Percentiles rank a stretch among this genome's conserved stretches.
Conservation (phyloP, 306 rosid species). For the Lupinus albus region DNA sequence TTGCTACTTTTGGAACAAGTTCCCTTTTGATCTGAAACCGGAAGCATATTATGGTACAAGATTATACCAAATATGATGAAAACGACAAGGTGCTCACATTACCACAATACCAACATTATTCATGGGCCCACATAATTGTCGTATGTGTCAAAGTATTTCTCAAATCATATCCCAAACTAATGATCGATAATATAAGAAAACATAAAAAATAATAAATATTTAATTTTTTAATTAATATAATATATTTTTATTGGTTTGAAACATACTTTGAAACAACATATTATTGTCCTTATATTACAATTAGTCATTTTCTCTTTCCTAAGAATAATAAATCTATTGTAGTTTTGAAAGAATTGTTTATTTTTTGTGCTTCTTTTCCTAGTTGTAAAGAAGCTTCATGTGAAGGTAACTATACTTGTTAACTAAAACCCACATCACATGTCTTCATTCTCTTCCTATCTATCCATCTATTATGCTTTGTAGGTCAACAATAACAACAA, state of each 20-base stretch:
- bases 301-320: background rate
- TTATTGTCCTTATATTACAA: no score
- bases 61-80: conserved; percentile 51
- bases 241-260: no score
- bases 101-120: conserved; percentile 53
- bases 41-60: conserved; percentile 44
- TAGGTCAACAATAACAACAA: conserved; percentile 55
- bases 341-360: conserved; percentile 28
- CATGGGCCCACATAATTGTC: conserved; percentile 75
- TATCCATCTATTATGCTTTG: conserved; percentile 9
- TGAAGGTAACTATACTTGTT: conserved; percentile 44
- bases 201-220: no score
- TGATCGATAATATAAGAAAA: no score
- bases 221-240: no score
- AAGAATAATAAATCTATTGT: conserved; percentile 37
- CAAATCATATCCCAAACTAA: no score
- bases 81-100: conserved; percentile 83
- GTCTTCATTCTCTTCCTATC: background rate
- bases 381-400: conserved; percentile 48
- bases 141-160: no score
- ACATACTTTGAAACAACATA: no score
- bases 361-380: conserved; percentile 38
- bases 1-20: conserved; percentile 37
- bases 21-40: conserved; percentile 44
- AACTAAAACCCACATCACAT: conserved; percentile 32